Conservation (phyloP, 2,329 filamentous ascomycete species). For the Diaporthe sp. region DNA sequence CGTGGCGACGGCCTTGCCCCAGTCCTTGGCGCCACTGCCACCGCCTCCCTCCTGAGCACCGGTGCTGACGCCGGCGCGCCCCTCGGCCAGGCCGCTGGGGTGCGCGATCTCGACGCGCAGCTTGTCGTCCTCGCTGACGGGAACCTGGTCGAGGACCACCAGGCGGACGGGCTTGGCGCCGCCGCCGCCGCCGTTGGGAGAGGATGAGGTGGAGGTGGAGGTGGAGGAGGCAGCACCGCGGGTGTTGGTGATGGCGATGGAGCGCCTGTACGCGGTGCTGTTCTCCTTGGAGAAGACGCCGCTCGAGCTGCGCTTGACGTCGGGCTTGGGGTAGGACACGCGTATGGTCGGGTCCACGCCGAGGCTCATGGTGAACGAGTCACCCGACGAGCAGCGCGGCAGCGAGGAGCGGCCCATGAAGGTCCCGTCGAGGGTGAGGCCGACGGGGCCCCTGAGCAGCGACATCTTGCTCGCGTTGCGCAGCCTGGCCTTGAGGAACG, state of each 20-base stretch:
- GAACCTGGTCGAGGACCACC: slow-evolving; percentile 72
- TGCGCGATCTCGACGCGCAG: slow-evolving; percentile 64
- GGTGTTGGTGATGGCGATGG: slow-evolving; percentile 66
- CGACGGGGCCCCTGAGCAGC: slow-evolving; percentile 67
- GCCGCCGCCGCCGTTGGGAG: slow-evolving; percentile 45
- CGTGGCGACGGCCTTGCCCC: slow-evolving; percentile 68
- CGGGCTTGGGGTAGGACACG: slow-evolving; percentile 69
- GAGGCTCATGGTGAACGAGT: slow-evolving; percentile 66
- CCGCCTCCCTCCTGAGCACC: slow-evolving; percentile 49
- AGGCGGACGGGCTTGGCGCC: slow-evolving; percentile 58
- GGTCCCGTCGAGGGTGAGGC: slow-evolving; percentile 73
- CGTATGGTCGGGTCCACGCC: slow-evolving; percentile 72
- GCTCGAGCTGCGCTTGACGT: slow-evolving; percentile 64
- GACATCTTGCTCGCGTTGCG: slow-evolving; percentile 69
- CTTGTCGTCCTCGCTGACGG: slow-evolving; percentile 72
- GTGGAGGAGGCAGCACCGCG: slow-evolving; percentile 46
- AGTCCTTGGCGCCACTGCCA: slow-evolving; percentile 57
- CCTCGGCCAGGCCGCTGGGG: slow-evolving; percentile 62
- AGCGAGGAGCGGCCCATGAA: slow-evolving; percentile 72
- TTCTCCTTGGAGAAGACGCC: slow-evolving; percentile 70
- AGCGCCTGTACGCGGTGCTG: slow-evolving; percentile 63
- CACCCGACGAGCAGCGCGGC: slow-evolving; percentile 69
- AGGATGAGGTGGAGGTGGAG: slow-evolving; percentile 60
- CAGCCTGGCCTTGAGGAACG: slow-evolving; percentile 71
- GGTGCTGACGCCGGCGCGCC: slow-evolving; percentile 54